Evolutionary conservation across 2,329 filamentous ascomycete species (phyloP).

Genomic region (Coniochaeta ligniaria): DNA sequence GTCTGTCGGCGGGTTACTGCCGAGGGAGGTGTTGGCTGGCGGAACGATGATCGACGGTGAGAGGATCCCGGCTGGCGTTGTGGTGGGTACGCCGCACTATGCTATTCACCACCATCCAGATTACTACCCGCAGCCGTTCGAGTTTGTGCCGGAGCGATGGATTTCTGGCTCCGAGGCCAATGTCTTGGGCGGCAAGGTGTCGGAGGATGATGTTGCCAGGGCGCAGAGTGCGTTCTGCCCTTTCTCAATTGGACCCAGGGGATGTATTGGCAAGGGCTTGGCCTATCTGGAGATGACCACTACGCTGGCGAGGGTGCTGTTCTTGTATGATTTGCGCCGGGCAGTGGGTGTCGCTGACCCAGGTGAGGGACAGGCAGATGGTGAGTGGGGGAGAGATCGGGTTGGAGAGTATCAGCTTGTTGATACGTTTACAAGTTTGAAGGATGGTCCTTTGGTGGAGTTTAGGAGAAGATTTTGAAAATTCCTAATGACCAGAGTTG

Average conservation of each 20-base stretch:
- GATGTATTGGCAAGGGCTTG: constrained; percentile 65
- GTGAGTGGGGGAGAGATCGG: constrained; percentile 48
- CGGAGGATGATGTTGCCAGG: constrained; percentile 40
- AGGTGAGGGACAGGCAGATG: constrained; percentile 40
- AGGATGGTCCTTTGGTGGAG: constrained; percentile 64
- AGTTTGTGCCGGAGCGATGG: constrained; percentile 60
- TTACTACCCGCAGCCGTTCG: constrained; percentile 54
- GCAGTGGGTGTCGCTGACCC: constrained; percentile 41
- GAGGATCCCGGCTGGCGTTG: constrained; percentile 47
- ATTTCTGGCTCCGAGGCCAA: constrained; percentile 35
- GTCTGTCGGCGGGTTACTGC: constrained; percentile 52
- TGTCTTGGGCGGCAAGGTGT: constrained; percentile 25
- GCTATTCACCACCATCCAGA: constrained; percentile 58
- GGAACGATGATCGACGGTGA: constrained; percentile 48
- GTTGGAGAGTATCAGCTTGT: constrained; percentile 59
- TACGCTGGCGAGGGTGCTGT: constrained; percentile 54
- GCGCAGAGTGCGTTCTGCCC: constrained; percentile 68
- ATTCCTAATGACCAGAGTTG: constrained; percentile 4
- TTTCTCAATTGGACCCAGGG: constrained; percentile 62
- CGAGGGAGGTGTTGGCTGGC: constrained; percentile 50
- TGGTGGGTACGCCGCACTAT: constrained; percentile 61
- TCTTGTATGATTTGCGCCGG: constrained; percentile 51
- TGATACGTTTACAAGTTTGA: constrained; percentile 68
- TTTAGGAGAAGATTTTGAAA: constrained; percentile 31
- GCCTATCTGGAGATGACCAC: constrained; percentile 62